phyloP scores from a whole-genome alignment of 495 filamentous ascomycete species.

The Thozetella sp. region DNA sequence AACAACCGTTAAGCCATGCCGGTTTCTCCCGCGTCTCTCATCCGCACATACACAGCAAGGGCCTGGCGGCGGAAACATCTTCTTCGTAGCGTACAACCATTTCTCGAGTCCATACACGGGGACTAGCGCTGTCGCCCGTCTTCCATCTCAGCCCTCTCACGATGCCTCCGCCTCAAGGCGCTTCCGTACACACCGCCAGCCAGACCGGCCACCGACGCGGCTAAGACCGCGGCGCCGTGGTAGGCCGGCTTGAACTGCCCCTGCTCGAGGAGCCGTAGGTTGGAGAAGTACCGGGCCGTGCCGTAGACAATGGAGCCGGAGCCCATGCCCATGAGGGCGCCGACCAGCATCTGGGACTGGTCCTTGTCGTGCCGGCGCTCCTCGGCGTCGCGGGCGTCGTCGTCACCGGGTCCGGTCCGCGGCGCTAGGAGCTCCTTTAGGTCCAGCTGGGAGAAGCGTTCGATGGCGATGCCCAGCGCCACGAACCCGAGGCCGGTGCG shows the following conservation, averaged over 20 bases:
- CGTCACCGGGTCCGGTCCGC: background rate
- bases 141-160: background rate
- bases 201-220: constrained; percentile 7
- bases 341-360: constrained; percentile 8
- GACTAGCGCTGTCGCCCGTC: background rate
- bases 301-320: constrained; percentile 11
- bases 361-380: constrained; percentile 1
- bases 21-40: too few relatives aligned
- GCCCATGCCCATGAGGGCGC: constrained; percentile 8
- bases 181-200: constrained; percentile 8
- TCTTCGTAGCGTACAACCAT: too few relatives aligned
- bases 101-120: too few relatives aligned
- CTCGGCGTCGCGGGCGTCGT: background rate
- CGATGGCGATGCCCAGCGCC: constrained; percentile 44
- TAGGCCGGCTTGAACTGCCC: constrained; percentile 10
- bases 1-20: too few relatives aligned
- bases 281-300: constrained; percentile 9
- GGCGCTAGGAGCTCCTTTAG: constrained; percentile 4
- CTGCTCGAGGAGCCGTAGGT: constrained; percentile 8
- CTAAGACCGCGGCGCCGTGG: constrained; percentile 9
- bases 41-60: too few relatives aligned
- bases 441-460: constrained; percentile 12
- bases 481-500: constrained; percentile 56
- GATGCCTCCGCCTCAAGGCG: background rate
- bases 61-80: too few relatives aligned